Evolutionary conservation across 2,329 filamentous ascomycete genomes (phyloP), one percentile per base, ranked within the genome.

Genomic region (Pezicula carpinea): DNA sequence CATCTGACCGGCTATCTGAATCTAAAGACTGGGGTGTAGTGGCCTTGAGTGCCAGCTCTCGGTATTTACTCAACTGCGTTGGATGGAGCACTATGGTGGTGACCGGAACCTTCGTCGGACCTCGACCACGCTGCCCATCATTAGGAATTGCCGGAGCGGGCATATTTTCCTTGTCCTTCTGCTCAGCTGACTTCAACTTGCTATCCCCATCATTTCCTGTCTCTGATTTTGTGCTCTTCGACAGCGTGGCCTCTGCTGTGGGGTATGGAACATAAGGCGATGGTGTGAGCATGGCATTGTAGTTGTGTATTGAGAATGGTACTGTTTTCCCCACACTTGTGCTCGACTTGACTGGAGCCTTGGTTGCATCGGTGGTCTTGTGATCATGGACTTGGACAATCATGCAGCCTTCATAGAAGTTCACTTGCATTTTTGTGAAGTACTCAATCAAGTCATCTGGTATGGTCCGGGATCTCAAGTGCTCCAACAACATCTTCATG

Each of bases 331-430:
- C 82, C 31, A 79, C 78, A 17, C 77, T 72, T 1, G 80, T 73
- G 21, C 71, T 71, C 43, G 70, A 73, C 42, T 72, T 76, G 47
- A 71, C 69, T 57, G 73, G 74, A 55, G 79, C 81, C 61, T 89
- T 82, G 56, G 76, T 71, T 52, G 77, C 75, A 39, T 76, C 75
- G 35, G 72, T 72, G 0, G 85, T 82, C 59, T 87, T 88, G 70
- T 96, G 88, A 64, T 97, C 89, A 59, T 95, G 80, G n/a, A 97
- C 74, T 65, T 95, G 85, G 31, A 99, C 90, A 56, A 99, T 97
- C 48, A 99, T 77, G 62, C 92, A 96, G 26, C 87, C 90, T 66
- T 97, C 91, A 64, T 97, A 99, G 63, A 96, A 97, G 8, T 77
- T 76, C 13, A 96, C 85, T 17, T 82, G 81, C 15, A 75, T 74